Conservation (phyloP, 2,329 filamentous ascomycete genomes). For the Torrubiellomyces zombiae region DNA sequence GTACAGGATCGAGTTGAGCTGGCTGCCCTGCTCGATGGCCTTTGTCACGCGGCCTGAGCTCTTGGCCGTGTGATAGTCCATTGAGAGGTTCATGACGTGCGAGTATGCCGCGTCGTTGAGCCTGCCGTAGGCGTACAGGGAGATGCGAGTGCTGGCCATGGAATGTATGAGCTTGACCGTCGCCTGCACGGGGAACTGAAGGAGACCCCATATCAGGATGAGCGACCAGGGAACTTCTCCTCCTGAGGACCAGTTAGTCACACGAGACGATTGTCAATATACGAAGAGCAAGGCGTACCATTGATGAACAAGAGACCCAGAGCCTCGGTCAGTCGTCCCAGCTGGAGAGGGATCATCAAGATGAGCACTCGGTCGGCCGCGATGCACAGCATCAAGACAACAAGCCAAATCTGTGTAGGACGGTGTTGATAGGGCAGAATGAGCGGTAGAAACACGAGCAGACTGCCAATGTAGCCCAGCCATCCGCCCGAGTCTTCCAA, state of each 20-base stretch:
- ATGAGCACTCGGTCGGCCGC: conserved; percentile 8
- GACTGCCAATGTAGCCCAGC: conserved; percentile 10
- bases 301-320: conserved; percentile 5
- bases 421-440: conserved; percentile 10
- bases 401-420: conserved; percentile 10
- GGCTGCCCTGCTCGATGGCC: conserved; percentile 42
- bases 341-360: conserved; percentile 11
- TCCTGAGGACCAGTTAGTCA: not conserved
- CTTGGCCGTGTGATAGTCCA: conserved; percentile 51
- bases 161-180: conserved; percentile 2
- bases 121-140: conserved; percentile 24
- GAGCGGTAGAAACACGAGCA: conserved; percentile 10
- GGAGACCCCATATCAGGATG: conserved; percentile 4
- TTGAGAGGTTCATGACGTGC: conserved; percentile 49
- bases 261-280: no score
- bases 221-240: conserved; percentile 4
- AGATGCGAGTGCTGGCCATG: conserved; percentile 9
- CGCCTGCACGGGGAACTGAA: conserved; percentile 6
- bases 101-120: conserved; percentile 40
- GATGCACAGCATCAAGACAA: conserved; percentile 8
- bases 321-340: conserved; percentile 10
- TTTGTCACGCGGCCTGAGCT: conserved; percentile 43
- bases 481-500: conserved; percentile 10
- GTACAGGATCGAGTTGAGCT: conserved; percentile 40
- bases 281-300: conserved; percentile 7